Base-by-base conservation (phyloP, 345 rosid species). In the Salix caprea region DNA sequence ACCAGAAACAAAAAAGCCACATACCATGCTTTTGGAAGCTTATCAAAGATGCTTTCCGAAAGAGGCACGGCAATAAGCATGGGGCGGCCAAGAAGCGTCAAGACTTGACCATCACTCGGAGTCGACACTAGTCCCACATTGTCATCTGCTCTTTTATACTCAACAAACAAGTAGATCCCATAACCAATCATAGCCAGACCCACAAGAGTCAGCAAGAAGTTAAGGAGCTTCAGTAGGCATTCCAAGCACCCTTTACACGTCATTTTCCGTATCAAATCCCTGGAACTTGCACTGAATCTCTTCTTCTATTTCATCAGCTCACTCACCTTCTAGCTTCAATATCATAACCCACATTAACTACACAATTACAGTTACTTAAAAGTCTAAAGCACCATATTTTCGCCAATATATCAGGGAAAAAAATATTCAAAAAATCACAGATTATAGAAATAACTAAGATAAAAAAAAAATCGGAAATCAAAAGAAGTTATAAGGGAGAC, bases 131-230 rank as follows among this genome's bases (percentile, higher is more conserved):
- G 12, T 18, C 21, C n/a, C 3, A 74, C 64, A 75, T 67, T 72
- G 28, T 78, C 88, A 10, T 87, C 76, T 0, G 87, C 88, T 42
- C 77, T 83, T 83, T 83, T 81, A 78, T 89, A 96, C 86, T 87
- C 87, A 37, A 96, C 91, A 67, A 93, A 92, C 87, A 96, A 89
- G 88, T 96, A 96, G 79, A 96, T 92, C 72, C 99, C 99, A 81
- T 90, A 96, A 24, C 99, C 97, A 80, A 92, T 85, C 91, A 96
- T 96, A 21, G 94, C 87, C 82, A 93, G 89, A 54, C 99, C 99
- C 66, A 36, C 90, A 71, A 93, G 79, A 71, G 95, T 89, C 80
- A 96, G 71, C 74, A 93, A 84, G 74, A 96, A 87, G 88, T 93
- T 93, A 70, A 96, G 79, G 69, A 96, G 87, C 91, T 91, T 96